Evolutionary conservation across 1,284 basidiomycete genomes (phyloP).

Genomic region (Ceratobasidium sp.): DNA sequence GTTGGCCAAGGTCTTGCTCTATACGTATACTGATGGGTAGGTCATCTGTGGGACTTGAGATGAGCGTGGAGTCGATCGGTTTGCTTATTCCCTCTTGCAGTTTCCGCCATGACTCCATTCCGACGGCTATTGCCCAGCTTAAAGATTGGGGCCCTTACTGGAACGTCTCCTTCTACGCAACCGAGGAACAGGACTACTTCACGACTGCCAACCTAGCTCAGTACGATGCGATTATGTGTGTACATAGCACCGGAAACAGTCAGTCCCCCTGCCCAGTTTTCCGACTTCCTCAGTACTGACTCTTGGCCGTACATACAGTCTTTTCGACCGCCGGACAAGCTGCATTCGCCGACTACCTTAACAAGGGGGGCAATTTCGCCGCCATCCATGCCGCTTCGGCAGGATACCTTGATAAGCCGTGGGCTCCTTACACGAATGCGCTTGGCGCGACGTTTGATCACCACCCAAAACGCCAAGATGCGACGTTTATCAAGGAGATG

Average conservation of each 20-base stretch:
- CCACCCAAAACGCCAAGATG: slow-evolving; percentile 51
- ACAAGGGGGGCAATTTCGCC: slow-evolving; percentile 77
- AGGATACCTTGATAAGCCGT: slow-evolving; percentile 73
- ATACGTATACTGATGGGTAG: slow-evolving; percentile 40
- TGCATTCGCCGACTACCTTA: slow-evolving; percentile 74
- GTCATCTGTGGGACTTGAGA: neutral
- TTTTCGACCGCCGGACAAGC: slow-evolving; percentile 63
- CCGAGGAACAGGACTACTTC: slow-evolving; percentile 75
- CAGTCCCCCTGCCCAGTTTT: slow-evolving; percentile 61
- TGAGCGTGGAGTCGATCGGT: neutral
- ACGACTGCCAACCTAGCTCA: slow-evolving; percentile 66
- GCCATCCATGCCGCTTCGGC: slow-evolving; percentile 79
- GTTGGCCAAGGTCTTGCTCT: slow-evolving; percentile 35
- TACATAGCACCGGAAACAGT: slow-evolving; percentile 67
- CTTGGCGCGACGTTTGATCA: slow-evolving; percentile 69
- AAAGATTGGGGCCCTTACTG: slow-evolving; percentile 61
- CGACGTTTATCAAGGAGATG: slow-evolving; percentile 71
- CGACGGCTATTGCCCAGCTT: slow-evolving; percentile 73
- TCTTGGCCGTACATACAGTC: neutral
- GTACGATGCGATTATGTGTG: slow-evolving; percentile 78
- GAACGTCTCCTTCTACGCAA: slow-evolving; percentile 71
- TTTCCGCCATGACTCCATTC: slow-evolving; percentile 75
- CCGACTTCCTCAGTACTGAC: neutral
- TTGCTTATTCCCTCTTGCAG: slow-evolving; percentile 46
- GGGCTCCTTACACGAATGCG: slow-evolving; percentile 56